A percentile compares a stretch with the other conserved stretches of the same genome.
phyloP scores from a whole-genome alignment of 164 flowering plant genomes.

The Pachysandra terminalis region DNA sequence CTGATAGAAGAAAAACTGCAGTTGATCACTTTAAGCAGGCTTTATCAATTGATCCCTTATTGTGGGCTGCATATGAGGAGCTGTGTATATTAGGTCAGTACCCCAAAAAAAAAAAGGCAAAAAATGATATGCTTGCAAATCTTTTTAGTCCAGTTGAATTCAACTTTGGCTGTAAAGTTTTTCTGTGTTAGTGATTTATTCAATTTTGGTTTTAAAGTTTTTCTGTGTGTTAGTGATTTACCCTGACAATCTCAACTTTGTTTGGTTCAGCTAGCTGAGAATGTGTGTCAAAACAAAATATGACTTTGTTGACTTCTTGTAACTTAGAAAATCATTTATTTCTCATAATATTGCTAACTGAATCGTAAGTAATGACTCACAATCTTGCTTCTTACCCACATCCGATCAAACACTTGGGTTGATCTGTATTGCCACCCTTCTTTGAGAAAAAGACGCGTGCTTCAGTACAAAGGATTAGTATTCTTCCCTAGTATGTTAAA shows the following conservation, averaged over 20 bases:
- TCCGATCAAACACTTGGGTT: too few species aligned
- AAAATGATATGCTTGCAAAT: too few species aligned
- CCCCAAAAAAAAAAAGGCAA: neutral
- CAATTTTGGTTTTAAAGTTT: neutral
- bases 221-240: too few species aligned
- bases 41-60: conserved; percentile 77
- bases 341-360: too few species aligned
- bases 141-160: too few species aligned
- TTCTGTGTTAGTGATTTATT: too few species aligned
- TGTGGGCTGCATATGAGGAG: conserved; percentile 98
- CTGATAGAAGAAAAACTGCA: conserved; percentile 85
- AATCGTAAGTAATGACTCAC: too few species aligned
- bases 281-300: neutral
- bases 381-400: too few species aligned
- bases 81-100: conserved; percentile 81
- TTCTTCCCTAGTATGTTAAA: too few species aligned
- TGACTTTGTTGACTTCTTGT: neutral
- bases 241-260: neutral
- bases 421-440: too few species aligned
- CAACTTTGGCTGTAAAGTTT: neutral
- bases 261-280: neutral
- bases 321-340: neutral
- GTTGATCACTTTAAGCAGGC: conserved; percentile 89
- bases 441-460: too few species aligned
- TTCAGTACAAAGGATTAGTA: too few species aligned